Evolutionary conservation across 2,329 filamentous ascomycete genomes (phyloP).

Genomic region (Intubia oerlemansii): DNA sequence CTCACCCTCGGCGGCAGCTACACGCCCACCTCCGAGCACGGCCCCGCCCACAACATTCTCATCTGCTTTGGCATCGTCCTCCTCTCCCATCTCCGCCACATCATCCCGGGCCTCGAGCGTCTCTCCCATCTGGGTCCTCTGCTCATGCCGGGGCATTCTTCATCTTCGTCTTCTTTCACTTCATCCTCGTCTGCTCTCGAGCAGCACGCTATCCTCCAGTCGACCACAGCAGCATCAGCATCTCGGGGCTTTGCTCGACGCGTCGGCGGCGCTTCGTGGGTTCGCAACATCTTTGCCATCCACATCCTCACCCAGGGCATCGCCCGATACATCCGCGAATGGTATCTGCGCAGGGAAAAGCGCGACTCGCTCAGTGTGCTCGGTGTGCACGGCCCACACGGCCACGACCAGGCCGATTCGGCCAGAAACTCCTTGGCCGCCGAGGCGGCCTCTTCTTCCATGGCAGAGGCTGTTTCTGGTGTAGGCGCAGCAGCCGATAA

Average conservation of each 20-base stretch:
- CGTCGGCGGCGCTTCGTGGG: conserved; percentile 46
- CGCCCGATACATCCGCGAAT: conserved; percentile 47
- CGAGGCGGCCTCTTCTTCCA: too few species aligned
- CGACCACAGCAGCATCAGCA: too few species aligned
- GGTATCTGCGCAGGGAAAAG: conserved; percentile 41
- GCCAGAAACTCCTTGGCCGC: too few species aligned
- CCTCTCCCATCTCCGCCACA: conserved; percentile 26
- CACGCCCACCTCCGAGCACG: conserved; percentile 32
- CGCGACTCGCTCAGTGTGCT: too few species aligned
- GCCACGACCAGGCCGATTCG: too few species aligned
- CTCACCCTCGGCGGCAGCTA: conserved; percentile 69
- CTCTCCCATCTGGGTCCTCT: conserved; percentile 18
- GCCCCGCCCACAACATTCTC: conserved; percentile 49
- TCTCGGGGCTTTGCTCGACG: too few species aligned
- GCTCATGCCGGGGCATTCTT: conserved; percentile 13
- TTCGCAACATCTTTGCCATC: conserved; percentile 47
- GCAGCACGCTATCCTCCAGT: too few species aligned
- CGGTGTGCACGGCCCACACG: too few species aligned
- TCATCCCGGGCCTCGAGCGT: conserved; percentile 22
- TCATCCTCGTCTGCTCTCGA: conserved; percentile 21
- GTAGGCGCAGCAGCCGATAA: too few species aligned
- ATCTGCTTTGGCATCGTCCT: conserved; percentile 49
- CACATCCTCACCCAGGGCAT: conserved; percentile 57
- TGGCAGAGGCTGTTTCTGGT: too few species aligned
- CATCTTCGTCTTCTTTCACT: conserved; percentile 22